Base-by-base conservation (phyloP, 306 rosid species). In the Canavalia gladiata region DNA sequence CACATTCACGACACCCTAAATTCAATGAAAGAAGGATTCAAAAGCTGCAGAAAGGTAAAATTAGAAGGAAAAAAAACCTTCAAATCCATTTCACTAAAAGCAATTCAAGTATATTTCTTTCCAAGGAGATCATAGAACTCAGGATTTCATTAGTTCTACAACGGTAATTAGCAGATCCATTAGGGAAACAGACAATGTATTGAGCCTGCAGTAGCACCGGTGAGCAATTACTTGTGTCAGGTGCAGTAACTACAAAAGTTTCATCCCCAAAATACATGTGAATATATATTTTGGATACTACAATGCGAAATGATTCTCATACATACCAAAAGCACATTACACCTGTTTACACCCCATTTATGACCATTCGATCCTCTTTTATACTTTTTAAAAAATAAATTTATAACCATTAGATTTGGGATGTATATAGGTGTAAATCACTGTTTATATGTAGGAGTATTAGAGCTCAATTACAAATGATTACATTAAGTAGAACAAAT, bases 141-240 rank as follows among this genome's bases (percentile, higher is more conserved):
- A 12, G 39, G 52, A 62, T 33, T 68, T 62, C 74, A 76, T 65
- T 68, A 9, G 51, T 57, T 76, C 63, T 47, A 30, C 75, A 67
- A 39, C 58, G 41, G 43, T 66, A 66, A 37, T 70, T 67, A 57
- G 57, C 13, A 57, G 29, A 46, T 31, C 45, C 65, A 79, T 30
- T 8, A 3, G 54, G 29, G 37, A 37, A 72, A 78, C 13, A 34
- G 30, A 59, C 0, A 11, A 3, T 6, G 41, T 56, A 64, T 35
- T 67, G 39, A 65, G 39, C 45, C 76, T 29, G 12, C 37, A 57
- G 58, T 72, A 77, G 11, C 80, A 12, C 28, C 2, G 55, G 18
- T 70, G 50, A 70, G 49, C 71, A 69, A 57, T 43, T 43, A 50
- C 12, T 33, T 8, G 45, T 64, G 70, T 42, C 62, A 43, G 30